Evolutionary conservation across 768 basidiomycete species (phyloP), one percentile per base, ranked within the genome.

Genomic region (Amanita brunnescens): DNA sequence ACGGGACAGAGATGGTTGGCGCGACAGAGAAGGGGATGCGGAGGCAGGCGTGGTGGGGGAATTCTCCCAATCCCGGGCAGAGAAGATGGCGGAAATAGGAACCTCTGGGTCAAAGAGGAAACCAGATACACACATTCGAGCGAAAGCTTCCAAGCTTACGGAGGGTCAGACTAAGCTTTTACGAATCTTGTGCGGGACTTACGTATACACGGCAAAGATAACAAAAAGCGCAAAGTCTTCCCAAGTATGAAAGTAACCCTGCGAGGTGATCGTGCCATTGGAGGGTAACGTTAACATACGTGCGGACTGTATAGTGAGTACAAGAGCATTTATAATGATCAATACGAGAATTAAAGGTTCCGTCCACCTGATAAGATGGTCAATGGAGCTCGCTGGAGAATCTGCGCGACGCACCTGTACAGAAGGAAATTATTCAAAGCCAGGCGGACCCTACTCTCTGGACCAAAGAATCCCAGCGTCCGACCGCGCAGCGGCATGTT

Each of bases 41-140:
- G 60, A 60, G 13, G 59, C 59, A 26, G 69, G 54, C 10, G 57
- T 58, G 53, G 57, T 55, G 55, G 68, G 63, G 34, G 64, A 62
- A 52, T 58, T 62, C 49, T 57, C 40, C 39, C 64, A 63, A 23
- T 71, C 64, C 7, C 68, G 63, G 2, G 72, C 63, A 32, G 70
- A 65, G 59, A 81, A 79, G 5, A 79, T 58, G 26, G 75, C 60
- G 45, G 74, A 74, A 48, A 78, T 65, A 37, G 77, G 74, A 5
- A 86, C 67, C 55, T 89, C 85, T 12, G 90, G 91, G 63, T 94
- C 92, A 43, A 96, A 75, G 14, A 97, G 63, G 55, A 98, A 78
- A 20, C 95, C 95, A 21, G 87, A 89, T 26, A 92, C 86, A 59
- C 90, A 80, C 61, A 94, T 93, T 21, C 94, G 85, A 38, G 90